phyloP scores from a whole-genome alignment of 2,329 filamentous ascomycete genomes.

The Aureobasidium mangrovei region DNA sequence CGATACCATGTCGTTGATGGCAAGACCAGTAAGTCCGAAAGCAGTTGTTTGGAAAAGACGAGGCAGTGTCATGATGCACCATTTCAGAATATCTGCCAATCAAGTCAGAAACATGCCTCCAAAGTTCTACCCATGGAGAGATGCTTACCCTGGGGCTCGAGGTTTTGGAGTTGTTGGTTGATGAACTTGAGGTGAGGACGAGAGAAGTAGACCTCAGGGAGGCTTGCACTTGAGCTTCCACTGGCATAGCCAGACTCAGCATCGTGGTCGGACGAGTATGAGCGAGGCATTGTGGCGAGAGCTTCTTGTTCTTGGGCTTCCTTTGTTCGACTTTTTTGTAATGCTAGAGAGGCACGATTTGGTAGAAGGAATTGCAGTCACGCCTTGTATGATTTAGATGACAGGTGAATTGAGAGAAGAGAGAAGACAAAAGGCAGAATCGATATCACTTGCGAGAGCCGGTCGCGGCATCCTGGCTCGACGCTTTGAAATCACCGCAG shows the following conservation, averaged over 20 bases:
- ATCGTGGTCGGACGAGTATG: constrained; percentile 31
- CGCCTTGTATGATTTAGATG: constrained; percentile 2
- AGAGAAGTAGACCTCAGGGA: constrained; percentile 77
- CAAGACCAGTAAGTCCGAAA: constrained; percentile 43
- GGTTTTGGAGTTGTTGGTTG: constrained; percentile 78
- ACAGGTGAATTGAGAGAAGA: constrained; percentile 10
- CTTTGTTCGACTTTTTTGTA: not conserved
- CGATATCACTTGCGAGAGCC: constrained; percentile 14
- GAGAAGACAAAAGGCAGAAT: constrained; percentile 10
- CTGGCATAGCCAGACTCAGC: constrained; percentile 78
- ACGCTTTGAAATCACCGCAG: constrained; percentile 16
- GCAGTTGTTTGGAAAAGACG: constrained; percentile 58
- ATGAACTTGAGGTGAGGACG: constrained; percentile 81
- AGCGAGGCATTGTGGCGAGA: constrained; percentile 12
- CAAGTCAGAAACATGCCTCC: constrained; percentile 21
- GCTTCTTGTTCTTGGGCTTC: not conserved
- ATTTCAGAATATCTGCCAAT: constrained; percentile 67
- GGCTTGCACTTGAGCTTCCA: constrained; percentile 52
- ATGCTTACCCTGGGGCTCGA: constrained; percentile 63
- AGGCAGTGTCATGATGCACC: constrained; percentile 85
- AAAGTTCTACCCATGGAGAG: not conserved
- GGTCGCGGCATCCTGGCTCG: constrained; percentile 8
- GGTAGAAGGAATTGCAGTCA: not conserved
- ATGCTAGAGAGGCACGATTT: not conserved
- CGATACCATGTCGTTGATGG: constrained; percentile 58